Evolutionary conservation across 2,329 filamentous ascomycete species (phyloP).

Genomic region (Fusarium armeniacum): DNA sequence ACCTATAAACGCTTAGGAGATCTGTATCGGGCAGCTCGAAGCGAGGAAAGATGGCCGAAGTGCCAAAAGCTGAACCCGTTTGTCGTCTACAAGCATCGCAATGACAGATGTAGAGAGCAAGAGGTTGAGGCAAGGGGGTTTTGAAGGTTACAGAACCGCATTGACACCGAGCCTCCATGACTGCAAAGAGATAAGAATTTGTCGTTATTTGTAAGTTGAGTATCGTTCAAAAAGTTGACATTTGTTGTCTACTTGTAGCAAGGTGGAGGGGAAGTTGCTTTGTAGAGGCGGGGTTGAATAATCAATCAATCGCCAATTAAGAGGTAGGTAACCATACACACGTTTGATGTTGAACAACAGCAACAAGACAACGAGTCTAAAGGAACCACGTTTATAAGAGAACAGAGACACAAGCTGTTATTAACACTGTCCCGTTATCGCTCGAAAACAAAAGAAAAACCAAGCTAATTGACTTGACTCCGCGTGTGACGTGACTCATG

Average conservation of each 20-base stretch:
- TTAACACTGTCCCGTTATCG: conserved; percentile 35
- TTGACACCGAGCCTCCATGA: conserved; percentile 73
- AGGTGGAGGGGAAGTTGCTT: conserved; percentile 16
- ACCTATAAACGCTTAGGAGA: conserved; percentile 67
- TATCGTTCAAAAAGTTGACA: background rate
- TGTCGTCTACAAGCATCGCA: conserved; percentile 76
- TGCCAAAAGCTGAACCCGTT: conserved; percentile 75
- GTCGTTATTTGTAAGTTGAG: conserved; percentile 1
- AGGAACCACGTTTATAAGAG: conserved; percentile 15
- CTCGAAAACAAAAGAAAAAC: conserved; percentile 5
- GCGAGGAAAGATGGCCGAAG: conserved; percentile 77
- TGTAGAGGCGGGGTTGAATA: conserved; percentile 27
- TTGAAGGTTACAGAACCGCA: conserved; percentile 74
- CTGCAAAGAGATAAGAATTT: background rate
- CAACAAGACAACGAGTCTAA: conserved; percentile 9
- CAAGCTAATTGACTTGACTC: conserved; percentile 16
- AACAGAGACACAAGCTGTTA: background rate
- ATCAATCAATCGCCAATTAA: conserved; percentile 24
- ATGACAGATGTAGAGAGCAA: conserved; percentile 79
- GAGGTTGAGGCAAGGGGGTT: conserved; percentile 70
- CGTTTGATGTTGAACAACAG: background rate
- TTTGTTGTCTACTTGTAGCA: background rate
- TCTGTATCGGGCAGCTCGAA: conserved; percentile 68
- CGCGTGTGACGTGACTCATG: conserved; percentile 49
- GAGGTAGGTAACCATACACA: background rate